Base-by-base conservation (phyloP, 2,329 filamentous ascomycete species). In the Claviceps monticola region DNA sequence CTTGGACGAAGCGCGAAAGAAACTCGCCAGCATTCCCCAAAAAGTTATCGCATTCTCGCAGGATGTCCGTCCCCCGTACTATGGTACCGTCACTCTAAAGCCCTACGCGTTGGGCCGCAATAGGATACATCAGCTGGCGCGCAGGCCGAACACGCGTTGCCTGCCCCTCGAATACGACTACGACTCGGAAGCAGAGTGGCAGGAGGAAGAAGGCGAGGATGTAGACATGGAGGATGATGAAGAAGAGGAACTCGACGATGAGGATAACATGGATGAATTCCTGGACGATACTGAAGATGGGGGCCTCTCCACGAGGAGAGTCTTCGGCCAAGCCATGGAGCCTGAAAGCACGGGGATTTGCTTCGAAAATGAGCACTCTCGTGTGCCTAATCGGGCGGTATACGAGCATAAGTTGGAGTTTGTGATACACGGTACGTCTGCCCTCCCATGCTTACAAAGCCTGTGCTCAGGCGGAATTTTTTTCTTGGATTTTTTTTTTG, bases 261-360 rank as follows among this genome's bases (percentile, higher is more conserved):
- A 81, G n/a, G 85, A 87, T 16, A 89, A 94, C 54, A 85, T 95
- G 82, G 87, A 88, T 4, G 90, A 82, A 17, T 96, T 96, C 61
- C 73, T 96, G 1, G 90, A 95, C 58, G 88, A 94, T 59, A 87
- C 87, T 5, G 87, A 94, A 50, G 87, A 93, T 55, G 62, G 66
- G 61, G 77, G 70, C 54, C 69, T 67, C 13, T 44, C 21, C 63
- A 72, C 68, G 56, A 73, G 65, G 76, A 78, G 72, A 71, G 78
- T 64, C 66, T 83, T 68, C 78, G 60, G 78, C 72, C 80, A 82
- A 34, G 82, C 87, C 57, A 74, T 94, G 60, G 80, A 90, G 61
- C 88, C 89, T 0, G 72, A 85, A 43, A 86, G 78, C 62, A 88
- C 82, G 3, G 93, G 91, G 0, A 70, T 97, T 9, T 93, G 85